Conservation (phyloP, 306 rosid species). For the Malus sylvestris region DNA sequence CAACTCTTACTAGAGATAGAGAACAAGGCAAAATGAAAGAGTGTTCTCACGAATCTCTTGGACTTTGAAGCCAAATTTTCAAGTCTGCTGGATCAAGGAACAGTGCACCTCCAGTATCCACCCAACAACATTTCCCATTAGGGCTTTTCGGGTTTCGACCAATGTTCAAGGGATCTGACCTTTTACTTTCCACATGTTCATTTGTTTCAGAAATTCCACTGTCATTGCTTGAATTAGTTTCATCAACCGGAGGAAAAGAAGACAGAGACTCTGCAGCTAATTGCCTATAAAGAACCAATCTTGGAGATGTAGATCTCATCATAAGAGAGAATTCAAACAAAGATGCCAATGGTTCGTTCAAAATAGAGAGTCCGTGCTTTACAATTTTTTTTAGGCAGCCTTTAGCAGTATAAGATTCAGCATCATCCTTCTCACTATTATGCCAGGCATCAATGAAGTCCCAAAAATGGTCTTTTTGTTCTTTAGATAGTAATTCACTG, state of each 20-base stretch:
- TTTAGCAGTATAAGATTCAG: conserved; percentile 43
- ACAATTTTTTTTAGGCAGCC: conserved; percentile 57
- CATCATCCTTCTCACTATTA: conserved; percentile 31
- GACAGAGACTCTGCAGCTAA: conserved; percentile 76
- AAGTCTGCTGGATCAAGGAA: conserved; percentile 55
- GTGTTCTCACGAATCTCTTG: conserved; percentile 39
- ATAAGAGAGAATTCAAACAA: conserved; percentile 76
- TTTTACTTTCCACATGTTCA: conserved; percentile 14
- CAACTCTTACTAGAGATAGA: background rate
- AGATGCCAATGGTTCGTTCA: conserved; percentile 63
- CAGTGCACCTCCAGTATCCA: conserved; percentile 65
- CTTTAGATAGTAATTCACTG: conserved; percentile 80
- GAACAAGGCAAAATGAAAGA: background rate
- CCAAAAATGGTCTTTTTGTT: conserved; percentile 57
- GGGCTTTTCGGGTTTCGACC: conserved; percentile 43
- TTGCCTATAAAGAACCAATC: conserved; percentile 72
- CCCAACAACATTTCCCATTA: conserved; percentile 81
- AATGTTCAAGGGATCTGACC: conserved; percentile 38
- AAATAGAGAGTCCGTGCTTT: conserved; percentile 38
- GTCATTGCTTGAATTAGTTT: conserved; percentile 27
- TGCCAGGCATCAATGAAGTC: conserved; percentile 76
- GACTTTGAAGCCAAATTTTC: conserved; percentile 43
- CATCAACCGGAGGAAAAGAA: conserved; percentile 64
- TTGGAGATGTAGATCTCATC: conserved; percentile 84
- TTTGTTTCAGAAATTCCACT: conserved; percentile 23